phyloP scores from a whole-genome alignment of 1,284 basidiomycete genomes.

The Moesziomyces globuligerus region DNA sequence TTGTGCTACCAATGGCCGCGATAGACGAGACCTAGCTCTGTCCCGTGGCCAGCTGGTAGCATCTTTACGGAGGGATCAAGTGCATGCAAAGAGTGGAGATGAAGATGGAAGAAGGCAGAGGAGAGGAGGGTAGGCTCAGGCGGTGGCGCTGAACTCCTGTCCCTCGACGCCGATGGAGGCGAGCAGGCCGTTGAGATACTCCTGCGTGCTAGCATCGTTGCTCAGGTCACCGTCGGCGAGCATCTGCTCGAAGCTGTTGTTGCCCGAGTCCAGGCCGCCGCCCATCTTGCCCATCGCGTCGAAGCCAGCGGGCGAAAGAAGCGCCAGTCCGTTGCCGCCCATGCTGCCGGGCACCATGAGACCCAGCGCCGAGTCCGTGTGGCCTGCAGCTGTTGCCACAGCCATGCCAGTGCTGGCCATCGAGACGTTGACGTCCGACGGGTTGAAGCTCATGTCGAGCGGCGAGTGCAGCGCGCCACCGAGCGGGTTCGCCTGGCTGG shows the following conservation, averaged over 20 bases:
- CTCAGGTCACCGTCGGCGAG: constrained; percentile 29
- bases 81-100: not conserved
- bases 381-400: constrained; percentile 11
- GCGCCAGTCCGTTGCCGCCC: constrained; percentile 14
- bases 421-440: constrained; percentile 17
- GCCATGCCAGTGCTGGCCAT: constrained; percentile 30
- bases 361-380: constrained; percentile 24
- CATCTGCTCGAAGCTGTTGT: constrained; percentile 46
- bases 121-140: not conserved
- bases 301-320: constrained; percentile 31
- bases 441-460: constrained; percentile 46
- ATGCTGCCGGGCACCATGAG: constrained; percentile 28
- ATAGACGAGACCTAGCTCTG: not conserved
- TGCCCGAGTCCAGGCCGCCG: constrained; percentile 28
- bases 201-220: constrained; percentile 40
- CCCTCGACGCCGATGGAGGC: constrained; percentile 51
- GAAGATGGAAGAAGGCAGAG: not conserved
- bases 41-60: constrained; percentile 3
- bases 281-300: constrained; percentile 27
- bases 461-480: constrained; percentile 38
- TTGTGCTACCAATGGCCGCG: constrained; percentile 2
- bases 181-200: constrained; percentile 43
- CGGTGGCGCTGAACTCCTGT: constrained; percentile 18
- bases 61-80: not conserved
- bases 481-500: constrained; percentile 31